A percentile compares a stretch with the other conserved stretches of the same genome.
Evolutionary conservation across 2,329 filamentous ascomycete genomes (phyloP).

Genomic region (Aspergillus candidus): DNA sequence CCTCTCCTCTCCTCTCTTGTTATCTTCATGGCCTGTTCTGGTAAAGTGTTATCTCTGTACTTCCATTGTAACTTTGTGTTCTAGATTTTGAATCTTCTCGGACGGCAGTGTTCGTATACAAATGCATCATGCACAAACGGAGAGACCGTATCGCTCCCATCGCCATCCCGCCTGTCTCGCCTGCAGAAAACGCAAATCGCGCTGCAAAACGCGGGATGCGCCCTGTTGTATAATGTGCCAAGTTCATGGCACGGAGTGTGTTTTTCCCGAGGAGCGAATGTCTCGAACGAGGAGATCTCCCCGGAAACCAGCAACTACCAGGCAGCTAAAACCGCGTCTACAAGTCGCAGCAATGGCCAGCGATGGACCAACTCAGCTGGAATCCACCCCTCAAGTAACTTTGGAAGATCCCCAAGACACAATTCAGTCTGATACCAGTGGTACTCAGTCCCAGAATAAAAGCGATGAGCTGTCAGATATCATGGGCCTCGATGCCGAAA

Average conservation of each 20-base stretch:
- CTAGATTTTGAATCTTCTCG: background rate
- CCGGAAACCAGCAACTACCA: background rate
- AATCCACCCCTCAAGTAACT: too few species aligned
- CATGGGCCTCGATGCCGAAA: slow-evolving; percentile 13
- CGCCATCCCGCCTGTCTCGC: slow-evolving; percentile 48
- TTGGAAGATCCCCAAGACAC: background rate
- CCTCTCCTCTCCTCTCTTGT: too few species aligned
- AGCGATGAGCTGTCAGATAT: slow-evolving; percentile 7
- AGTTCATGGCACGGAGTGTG: slow-evolving; percentile 46
- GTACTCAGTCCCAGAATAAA: background rate
- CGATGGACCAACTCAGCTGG: too few species aligned
- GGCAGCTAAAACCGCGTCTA: background rate
- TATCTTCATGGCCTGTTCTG: too few species aligned
- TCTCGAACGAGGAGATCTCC: slow-evolving; percentile 7
- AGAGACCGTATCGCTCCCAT: slow-evolving; percentile 50
- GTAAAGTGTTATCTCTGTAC: too few species aligned
- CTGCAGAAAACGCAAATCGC: slow-evolving; percentile 50
- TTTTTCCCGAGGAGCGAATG: slow-evolving; percentile 30
- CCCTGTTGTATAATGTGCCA: slow-evolving; percentile 47
- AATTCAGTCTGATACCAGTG: background rate
- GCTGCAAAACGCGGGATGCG: slow-evolving; percentile 45
- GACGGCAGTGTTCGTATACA: background rate
- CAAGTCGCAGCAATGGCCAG: too few species aligned
- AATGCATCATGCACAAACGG: slow-evolving; percentile 9
- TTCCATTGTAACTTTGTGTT: too few species aligned